phyloP scores from a whole-genome alignment of 192 early-diverging fungal genomes.

The Linnemannia zychae region DNA sequence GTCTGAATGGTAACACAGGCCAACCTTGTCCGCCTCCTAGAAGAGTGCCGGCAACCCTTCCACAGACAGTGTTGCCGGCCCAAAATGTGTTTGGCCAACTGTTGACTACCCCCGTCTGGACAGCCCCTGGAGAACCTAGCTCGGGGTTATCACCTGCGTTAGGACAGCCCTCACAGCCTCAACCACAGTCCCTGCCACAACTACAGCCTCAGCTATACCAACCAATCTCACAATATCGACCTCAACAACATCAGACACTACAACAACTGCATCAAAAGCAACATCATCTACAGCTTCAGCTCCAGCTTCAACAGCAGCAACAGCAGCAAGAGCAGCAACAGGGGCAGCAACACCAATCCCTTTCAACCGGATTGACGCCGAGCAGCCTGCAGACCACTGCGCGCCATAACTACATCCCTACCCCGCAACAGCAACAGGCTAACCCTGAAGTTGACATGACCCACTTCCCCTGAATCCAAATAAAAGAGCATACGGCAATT shows the following conservation, averaged over 20 bases:
- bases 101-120: neutral
- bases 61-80: slow-evolving; percentile 1
- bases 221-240: slow-evolving; percentile 21
- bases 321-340: too few relatives aligned
- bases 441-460: slow-evolving; percentile 41
- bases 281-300: neutral
- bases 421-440: slow-evolving; percentile 28
- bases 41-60: neutral
- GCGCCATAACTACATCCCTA: neutral
- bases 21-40: slow-evolving; percentile 21
- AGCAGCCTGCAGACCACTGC: neutral
- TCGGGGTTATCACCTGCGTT: neutral
- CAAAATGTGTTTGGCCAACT: neutral
- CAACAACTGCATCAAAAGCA: neutral
- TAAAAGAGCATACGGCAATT: neutral
- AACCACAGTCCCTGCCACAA: neutral
- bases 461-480: slow-evolving; percentile 13
- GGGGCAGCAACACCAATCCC: neutral
- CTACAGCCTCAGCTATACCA: slow-evolving; percentile 17
- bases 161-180: neutral
- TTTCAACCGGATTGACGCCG: neutral
- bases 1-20: neutral
- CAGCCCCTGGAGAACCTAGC: neutral
- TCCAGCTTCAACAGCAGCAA: too few relatives aligned
- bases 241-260: slow-evolving; percentile 23